Conservation (phyloP, 768 basidiomycete genomes). For the Boletus tomentosulus region DNA sequence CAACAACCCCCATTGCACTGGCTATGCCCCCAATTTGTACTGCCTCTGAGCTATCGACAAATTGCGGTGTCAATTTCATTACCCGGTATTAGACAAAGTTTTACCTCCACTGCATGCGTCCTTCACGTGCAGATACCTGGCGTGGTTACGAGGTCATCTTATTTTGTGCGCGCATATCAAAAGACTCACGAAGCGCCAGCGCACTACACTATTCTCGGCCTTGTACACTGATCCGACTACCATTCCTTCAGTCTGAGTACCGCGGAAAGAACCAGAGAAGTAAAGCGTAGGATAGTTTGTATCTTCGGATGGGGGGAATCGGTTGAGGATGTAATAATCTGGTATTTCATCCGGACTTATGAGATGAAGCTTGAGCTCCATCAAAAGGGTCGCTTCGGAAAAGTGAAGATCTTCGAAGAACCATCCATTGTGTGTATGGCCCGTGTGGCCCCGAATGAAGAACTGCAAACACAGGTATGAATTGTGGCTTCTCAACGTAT, state of each 20-base stretch:
- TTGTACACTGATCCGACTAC: constrained; percentile 50
- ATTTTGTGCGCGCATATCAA: not conserved
- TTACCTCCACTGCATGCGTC: constrained; percentile 57
- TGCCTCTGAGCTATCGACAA: constrained; percentile 51
- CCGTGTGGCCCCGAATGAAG: constrained; percentile 20
- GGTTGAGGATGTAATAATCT: constrained; percentile 15
- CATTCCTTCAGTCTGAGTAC: constrained; percentile 38
- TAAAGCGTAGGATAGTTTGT: constrained; percentile 40
- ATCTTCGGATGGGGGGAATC: constrained; percentile 22
- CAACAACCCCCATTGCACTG: constrained; percentile 63
- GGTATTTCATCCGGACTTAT: constrained; percentile 31
- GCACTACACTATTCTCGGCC: constrained; percentile 41
- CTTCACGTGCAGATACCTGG: constrained; percentile 53
- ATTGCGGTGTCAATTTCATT: not conserved
- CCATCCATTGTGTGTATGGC: constrained; percentile 18
- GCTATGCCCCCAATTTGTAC: constrained; percentile 62
- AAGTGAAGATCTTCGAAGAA: constrained; percentile 56
- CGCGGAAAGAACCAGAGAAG: constrained; percentile 45
- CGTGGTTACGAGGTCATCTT: constrained; percentile 2
- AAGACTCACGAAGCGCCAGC: constrained; percentile 58
- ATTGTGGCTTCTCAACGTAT: not conserved
- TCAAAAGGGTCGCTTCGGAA: constrained; percentile 61
- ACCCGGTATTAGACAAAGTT: constrained; percentile 6
- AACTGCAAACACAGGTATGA: constrained; percentile 8
- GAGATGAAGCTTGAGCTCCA: constrained; percentile 52